Conservation (phyloP, 2,329 filamentous ascomycete genomes). For the Celoporthe dispersa region DNA sequence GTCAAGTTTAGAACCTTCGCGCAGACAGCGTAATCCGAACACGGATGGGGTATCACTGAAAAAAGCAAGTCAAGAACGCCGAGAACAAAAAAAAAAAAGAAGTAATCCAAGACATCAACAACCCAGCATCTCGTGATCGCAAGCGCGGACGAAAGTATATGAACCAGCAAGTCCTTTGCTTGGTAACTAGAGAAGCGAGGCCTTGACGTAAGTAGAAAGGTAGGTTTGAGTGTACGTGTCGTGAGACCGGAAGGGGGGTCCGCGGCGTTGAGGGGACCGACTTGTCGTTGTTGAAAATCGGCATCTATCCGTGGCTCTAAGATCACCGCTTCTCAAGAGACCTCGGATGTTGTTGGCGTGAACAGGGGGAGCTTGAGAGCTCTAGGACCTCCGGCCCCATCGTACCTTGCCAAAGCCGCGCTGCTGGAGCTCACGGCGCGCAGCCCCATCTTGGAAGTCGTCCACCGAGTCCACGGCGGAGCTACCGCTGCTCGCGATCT, state of each 20-base stretch:
- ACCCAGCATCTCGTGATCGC: neutral
- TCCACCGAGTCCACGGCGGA: slow-evolving; percentile 45
- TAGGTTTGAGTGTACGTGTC: slow-evolving; percentile 3
- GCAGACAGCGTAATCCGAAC: slow-evolving; percentile 56
- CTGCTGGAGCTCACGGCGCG: slow-evolving; percentile 60
- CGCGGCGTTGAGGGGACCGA: slow-evolving; percentile 19
- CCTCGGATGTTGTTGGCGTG: slow-evolving; percentile 23
- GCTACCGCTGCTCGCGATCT: slow-evolving; percentile 44
- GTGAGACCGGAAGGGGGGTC: neutral
- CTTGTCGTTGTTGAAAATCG: slow-evolving; percentile 25
- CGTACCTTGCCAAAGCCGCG: slow-evolving; percentile 58
- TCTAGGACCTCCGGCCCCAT: slow-evolving; percentile 35
- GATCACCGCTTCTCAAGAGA: neutral
- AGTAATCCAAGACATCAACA: slow-evolving; percentile 20
- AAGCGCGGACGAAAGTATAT: too few species aligned
- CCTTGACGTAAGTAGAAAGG: neutral
- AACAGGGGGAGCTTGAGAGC: neutral
- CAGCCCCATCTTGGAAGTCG: slow-evolving; percentile 63
- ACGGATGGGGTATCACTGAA: slow-evolving; percentile 59
- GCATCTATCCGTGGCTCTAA: neutral
- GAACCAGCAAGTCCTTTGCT: neutral
- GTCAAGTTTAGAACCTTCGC: slow-evolving; percentile 32
- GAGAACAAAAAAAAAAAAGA: slow-evolving; percentile 31
- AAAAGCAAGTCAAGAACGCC: slow-evolving; percentile 34
- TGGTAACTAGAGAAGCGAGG: neutral